These are phyloP conservation scores for Penicillium roqueforti DNA, from an alignment of 495 filamentous ascomycete genomes.

Conservation along the genomic window DNA sequence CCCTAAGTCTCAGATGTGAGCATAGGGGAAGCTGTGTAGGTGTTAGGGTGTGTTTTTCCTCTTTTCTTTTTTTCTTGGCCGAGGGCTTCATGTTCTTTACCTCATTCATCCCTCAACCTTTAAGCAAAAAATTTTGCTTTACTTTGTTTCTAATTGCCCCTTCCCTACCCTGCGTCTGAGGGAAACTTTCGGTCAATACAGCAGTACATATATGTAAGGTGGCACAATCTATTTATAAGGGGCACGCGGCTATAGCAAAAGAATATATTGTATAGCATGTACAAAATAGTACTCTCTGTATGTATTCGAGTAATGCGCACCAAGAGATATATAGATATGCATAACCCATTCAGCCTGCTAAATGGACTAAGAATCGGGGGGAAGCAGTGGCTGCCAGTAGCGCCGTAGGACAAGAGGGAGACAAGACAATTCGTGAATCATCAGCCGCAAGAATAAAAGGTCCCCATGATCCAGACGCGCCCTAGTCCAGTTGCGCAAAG, in stretches of 20 bases:
- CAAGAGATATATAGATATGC: neutral
- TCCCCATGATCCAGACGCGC: neutral
- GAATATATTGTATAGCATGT: neutral
- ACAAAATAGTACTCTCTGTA: neutral
- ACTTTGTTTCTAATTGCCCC: neutral
- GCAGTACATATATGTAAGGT: neutral
- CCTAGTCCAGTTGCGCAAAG: conserved; percentile 2
- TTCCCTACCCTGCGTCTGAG: neutral
- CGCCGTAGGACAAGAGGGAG: neutral
- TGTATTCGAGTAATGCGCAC: neutral
- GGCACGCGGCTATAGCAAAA: neutral
- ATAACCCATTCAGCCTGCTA: neutral
- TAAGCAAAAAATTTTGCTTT: neutral
- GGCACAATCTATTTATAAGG: neutral
- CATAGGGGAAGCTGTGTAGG: neutral
- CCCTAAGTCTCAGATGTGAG: conserved; percentile 42
- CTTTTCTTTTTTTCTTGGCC: neutral
- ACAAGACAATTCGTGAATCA: neutral
- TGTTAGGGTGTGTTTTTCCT: neutral
- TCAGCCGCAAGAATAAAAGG: conserved; percentile 1
- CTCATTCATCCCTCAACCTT: neutral
- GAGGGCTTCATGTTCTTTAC: neutral
- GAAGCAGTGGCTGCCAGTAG: neutral
- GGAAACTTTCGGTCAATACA: neutral
- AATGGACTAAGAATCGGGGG: neutral